Evolutionary conservation across 2,329 filamentous ascomycete genomes (phyloP).

Genomic region (Stachybotrys chlorohalonatus): DNA sequence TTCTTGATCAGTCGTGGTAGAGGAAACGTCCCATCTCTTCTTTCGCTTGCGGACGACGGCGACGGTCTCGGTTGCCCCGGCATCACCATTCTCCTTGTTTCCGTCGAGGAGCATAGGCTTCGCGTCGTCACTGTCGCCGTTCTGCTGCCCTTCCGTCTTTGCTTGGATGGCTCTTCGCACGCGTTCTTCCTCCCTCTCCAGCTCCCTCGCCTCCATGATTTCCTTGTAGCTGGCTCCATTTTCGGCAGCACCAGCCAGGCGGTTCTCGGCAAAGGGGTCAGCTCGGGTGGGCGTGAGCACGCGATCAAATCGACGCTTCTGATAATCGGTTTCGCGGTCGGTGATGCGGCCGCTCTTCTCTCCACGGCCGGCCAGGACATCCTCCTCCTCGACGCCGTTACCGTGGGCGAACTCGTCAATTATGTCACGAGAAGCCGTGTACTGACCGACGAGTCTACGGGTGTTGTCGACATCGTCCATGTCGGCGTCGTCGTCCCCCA

Average conservation of each 20-base stretch:
- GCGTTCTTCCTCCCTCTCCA: slow-evolving; percentile 89
- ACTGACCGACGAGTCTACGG: slow-evolving; percentile 81
- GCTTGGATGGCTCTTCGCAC: slow-evolving; percentile 74
- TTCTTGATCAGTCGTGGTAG: slow-evolving; percentile 45
- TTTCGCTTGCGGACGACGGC: slow-evolving; percentile 70
- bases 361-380: slow-evolving; percentile 69
- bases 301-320: slow-evolving; percentile 88
- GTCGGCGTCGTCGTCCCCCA: slow-evolving; percentile 67
- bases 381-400: slow-evolving; percentile 80
- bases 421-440: slow-evolving; percentile 84
- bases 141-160: slow-evolving; percentile 50
- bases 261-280: slow-evolving; percentile 74
- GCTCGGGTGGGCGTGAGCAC: slow-evolving; percentile 76
- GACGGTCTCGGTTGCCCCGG: slow-evolving; percentile 56
- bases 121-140: slow-evolving; percentile 57
- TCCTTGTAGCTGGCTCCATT: slow-evolving; percentile 80
- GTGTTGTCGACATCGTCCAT: slow-evolving; percentile 67
- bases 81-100: slow-evolving; percentile 66
- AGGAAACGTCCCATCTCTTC: slow-evolving; percentile 83
- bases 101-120: slow-evolving; percentile 65
- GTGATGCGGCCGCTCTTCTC: slow-evolving; percentile 87
- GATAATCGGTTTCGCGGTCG: slow-evolving; percentile 93
- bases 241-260: slow-evolving; percentile 54
- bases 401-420: slow-evolving; percentile 91
- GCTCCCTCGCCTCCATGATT: slow-evolving; percentile 80